Evolutionary conservation across 208 protist genomes (phyloP).

Genomic region (Phytomonas sp.): DNA sequence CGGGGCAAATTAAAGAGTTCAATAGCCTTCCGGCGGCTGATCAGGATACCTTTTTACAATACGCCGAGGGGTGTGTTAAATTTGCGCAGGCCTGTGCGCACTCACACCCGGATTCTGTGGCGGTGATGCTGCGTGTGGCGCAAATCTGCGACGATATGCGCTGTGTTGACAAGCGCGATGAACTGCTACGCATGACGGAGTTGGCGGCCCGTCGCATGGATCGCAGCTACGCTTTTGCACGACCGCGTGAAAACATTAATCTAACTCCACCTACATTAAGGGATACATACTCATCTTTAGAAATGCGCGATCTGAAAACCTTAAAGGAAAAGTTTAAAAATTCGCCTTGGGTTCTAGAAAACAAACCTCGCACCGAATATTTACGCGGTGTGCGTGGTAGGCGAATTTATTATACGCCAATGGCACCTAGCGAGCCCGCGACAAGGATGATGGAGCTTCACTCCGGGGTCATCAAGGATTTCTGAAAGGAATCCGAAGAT

Average conservation of each 20-base stretch:
- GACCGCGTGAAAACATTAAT: constrained; percentile 35
- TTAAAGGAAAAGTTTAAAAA: constrained; percentile 48
- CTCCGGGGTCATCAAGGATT: constrained; percentile 2
- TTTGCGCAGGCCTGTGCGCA: constrained; percentile 75
- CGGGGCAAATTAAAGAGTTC: constrained; percentile 52
- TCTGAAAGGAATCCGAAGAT: neutral
- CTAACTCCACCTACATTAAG: constrained; percentile 25
- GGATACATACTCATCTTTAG: constrained; percentile 21
- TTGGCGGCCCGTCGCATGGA: constrained; percentile 56
- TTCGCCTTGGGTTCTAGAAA: constrained; percentile 37
- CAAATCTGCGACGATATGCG: constrained; percentile 88
- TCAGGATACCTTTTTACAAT: constrained; percentile 84
- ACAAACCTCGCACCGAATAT: constrained; percentile 21
- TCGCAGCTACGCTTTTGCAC: constrained; percentile 64
- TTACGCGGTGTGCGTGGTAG: constrained; percentile 45
- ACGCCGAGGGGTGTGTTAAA: constrained; percentile 63
- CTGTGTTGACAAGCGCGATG: constrained; percentile 72
- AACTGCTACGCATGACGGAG: constrained; percentile 76
- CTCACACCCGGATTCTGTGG: constrained; percentile 76
- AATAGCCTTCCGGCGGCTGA: constrained; percentile 57
- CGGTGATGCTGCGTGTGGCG: constrained; percentile 61
- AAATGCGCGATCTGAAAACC: constrained; percentile 26
- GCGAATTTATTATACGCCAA: constrained; percentile 30
- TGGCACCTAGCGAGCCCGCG: constrained; percentile 21
- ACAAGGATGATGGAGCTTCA: neutral